Evolutionary conservation across 148 eudicot species (phyloP).

Genomic region (Silene uniflora): DNA sequence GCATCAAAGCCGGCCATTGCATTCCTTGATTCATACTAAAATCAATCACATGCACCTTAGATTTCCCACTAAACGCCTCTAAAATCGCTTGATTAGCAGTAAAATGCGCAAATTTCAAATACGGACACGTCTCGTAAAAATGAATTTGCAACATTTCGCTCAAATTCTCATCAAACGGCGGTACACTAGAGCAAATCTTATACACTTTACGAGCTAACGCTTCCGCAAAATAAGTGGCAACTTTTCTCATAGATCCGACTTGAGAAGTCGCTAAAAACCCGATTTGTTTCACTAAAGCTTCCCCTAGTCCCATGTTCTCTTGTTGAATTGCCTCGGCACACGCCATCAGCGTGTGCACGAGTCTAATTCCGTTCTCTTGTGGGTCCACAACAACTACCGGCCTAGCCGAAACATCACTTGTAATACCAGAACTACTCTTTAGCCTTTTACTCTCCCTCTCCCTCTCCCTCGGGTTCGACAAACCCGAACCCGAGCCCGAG

Average conservation of each 20-base stretch:
- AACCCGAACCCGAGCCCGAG: no score
- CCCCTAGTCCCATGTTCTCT: conserved; percentile 49
- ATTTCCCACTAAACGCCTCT: conserved; percentile 60
- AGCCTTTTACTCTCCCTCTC: no score
- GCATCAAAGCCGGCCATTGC: conserved; percentile 96
- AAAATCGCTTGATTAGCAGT: conserved; percentile 91
- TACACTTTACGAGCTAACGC: conserved; percentile 78
- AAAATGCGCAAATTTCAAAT: conserved; percentile 87
- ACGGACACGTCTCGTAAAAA: conserved; percentile 80
- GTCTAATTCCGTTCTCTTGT: conserved; percentile 70
- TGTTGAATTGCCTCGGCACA: conserved; percentile 81
- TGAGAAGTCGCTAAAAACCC: conserved; percentile 65
- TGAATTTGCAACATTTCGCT: conserved; percentile 68
- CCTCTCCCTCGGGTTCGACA: no score
- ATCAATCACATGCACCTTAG: conserved; percentile 73
- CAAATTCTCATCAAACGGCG: conserved; percentile 37
- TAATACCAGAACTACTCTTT: not conserved
- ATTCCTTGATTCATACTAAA: conserved; percentile 86
- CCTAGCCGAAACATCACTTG: conserved; percentile 22
- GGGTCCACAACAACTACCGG: conserved; percentile 64
- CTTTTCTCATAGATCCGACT: conserved; percentile 78
- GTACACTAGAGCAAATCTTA: conserved; percentile 45
- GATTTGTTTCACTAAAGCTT: conserved; percentile 65
- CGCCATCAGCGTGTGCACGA: conserved; percentile 82
- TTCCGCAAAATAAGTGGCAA: conserved; percentile 75